Evolutionary conservation across 75 land plant genomes (phyloP).

Genomic region (Pinus tabuliformis): DNA sequence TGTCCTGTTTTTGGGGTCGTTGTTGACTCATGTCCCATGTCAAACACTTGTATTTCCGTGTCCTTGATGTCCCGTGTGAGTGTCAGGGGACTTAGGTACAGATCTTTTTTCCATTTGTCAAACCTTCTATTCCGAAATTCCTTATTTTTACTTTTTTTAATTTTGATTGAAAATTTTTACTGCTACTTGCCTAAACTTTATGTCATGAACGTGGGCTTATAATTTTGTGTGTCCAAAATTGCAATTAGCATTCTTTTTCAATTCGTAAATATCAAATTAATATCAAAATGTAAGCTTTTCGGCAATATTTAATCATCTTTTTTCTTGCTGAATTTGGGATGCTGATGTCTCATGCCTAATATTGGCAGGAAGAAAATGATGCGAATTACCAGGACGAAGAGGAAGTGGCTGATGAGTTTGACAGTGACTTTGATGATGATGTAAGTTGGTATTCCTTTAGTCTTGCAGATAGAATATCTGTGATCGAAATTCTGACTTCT

Average conservation of each 20-base stretch:
- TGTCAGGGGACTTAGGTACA: neutral
- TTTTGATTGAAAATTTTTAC: neutral
- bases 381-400: slow-evolving; percentile 70
- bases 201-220: neutral
- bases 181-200: neutral
- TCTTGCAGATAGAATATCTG: neutral
- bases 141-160: neutral
- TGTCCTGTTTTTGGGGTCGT: too few relatives aligned
- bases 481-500: neutral
- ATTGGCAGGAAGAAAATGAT: slow-evolving; percentile 67
- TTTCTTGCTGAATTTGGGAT: neutral
- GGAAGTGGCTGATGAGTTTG: slow-evolving; percentile 90
- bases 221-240: neutral
- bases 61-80: too few relatives aligned
- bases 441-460: slow-evolving; percentile 35
- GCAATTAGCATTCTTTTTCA: neutral
- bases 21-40: too few relatives aligned
- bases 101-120: neutral
- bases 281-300: neutral
- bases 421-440: slow-evolving; percentile 93
- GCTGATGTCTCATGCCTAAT: neutral
- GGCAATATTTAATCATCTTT: neutral
- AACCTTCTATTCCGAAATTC: neutral
- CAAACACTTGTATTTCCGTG: too few relatives aligned
- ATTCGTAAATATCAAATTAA: neutral